Percentiles rank a stretch among this genome's conserved stretches.
Conservation (phyloP, 768 basidiomycete genomes). For the Suillus subaureus region DNA sequence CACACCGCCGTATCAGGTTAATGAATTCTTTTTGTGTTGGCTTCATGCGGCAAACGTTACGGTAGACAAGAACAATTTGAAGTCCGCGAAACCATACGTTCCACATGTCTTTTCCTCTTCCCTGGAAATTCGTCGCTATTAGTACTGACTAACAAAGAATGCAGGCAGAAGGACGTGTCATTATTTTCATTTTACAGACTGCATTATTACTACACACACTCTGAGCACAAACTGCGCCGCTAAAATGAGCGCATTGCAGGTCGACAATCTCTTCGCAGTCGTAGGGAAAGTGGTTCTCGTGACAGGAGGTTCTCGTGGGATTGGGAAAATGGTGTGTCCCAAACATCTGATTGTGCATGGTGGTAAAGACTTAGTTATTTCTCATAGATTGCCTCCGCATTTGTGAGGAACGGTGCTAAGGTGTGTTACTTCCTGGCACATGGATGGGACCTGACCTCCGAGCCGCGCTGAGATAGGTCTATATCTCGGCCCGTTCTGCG, state of each 20-base stretch:
- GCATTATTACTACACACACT: not conserved
- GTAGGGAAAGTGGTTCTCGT: constrained; percentile 57
- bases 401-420: constrained; percentile 61
- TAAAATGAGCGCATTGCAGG: constrained; percentile 40
- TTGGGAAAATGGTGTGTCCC: constrained; percentile 61
- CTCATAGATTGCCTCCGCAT: constrained; percentile 61
- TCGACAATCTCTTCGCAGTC: constrained; percentile 49
- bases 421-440: constrained; percentile 29
- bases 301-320: constrained; percentile 67
- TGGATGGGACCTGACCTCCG: constrained; percentile 17
- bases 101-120: constrained; percentile 11
- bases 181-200: constrained; percentile 4
- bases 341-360: not conserved
- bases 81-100: constrained; percentile 2
- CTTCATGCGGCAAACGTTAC: not conserved
- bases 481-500: constrained; percentile 61
- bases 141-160: constrained; percentile 3
- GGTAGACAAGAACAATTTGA: not conserved
- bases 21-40: constrained; percentile 13
- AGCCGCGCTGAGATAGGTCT: constrained; percentile 41
- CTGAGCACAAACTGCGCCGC: not conserved
- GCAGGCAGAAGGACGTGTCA: constrained; percentile 1
- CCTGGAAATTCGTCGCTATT: constrained; percentile 13
- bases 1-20: not conserved
- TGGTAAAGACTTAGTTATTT: constrained; percentile 15